A percentile compares a stretch with the other conserved stretches of the same genome.
phyloP scores from a whole-genome alignment of 2,329 filamentous ascomycete species.

The Aureobasidium lini region DNA sequence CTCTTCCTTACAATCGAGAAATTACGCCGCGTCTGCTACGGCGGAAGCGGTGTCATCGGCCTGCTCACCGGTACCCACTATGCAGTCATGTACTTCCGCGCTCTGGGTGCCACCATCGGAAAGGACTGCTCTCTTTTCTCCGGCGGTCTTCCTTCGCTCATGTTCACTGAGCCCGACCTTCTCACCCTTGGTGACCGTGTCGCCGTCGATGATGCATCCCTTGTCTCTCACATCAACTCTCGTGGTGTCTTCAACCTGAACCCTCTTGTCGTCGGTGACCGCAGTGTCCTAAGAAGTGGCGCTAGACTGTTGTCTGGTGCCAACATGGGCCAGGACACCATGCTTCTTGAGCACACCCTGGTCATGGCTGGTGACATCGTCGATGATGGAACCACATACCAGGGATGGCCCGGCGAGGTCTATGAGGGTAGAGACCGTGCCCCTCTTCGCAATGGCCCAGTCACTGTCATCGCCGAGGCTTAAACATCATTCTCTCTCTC shows the following conservation, averaged over 20 bases:
- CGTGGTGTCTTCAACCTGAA: constrained; percentile 51
- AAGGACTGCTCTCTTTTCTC: constrained; percentile 50
- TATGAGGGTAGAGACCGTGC: constrained; percentile 21
- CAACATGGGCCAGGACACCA: constrained; percentile 45
- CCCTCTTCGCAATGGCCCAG: constrained; percentile 3
- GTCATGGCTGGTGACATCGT: constrained; percentile 52
- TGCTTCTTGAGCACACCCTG: constrained; percentile 51
- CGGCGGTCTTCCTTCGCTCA: constrained; percentile 44
- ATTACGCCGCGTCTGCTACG: constrained; percentile 44
- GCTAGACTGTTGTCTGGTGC: constrained; percentile 48
- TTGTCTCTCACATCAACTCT: constrained; percentile 52
- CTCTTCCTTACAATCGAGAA: constrained; percentile 46
- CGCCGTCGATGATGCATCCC: constrained; percentile 47
- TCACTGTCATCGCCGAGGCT: background rate
- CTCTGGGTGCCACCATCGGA: constrained; percentile 47
- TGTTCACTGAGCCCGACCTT: constrained; percentile 53
- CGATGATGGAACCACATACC: constrained; percentile 43
- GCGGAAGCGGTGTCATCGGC: constrained; percentile 44
- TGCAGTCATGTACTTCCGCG: constrained; percentile 46
- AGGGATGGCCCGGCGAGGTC: constrained; percentile 48
- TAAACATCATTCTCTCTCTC: background rate
- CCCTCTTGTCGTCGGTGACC: constrained; percentile 41
- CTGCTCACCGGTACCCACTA: constrained; percentile 49
- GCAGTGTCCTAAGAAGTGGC: constrained; percentile 47
- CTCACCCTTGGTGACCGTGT: constrained; percentile 48